Percentiles rank a stretch among this genome's conserved stretches.
Conservation (phyloP, 164 flowering plant species). For the Brasenia schreberi region DNA sequence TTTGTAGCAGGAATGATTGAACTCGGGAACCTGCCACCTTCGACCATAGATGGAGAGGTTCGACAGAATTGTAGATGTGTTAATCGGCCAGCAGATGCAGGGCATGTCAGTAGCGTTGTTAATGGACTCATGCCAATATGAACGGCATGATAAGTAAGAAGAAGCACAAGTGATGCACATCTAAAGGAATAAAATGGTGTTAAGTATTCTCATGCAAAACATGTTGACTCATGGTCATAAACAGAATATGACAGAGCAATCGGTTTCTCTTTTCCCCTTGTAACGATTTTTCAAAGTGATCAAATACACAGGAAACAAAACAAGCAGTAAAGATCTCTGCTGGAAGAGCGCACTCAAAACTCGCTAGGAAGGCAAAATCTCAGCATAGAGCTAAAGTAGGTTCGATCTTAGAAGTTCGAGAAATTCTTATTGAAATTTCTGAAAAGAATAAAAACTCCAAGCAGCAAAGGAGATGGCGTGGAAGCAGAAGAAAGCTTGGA, state of each 20-base stretch:
- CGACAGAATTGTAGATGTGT: conserved; percentile 64
- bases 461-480: conserved; percentile 40
- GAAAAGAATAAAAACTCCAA: conserved; percentile 7
- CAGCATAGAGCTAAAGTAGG: neutral
- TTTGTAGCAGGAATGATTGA: conserved; percentile 80
- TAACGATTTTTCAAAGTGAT: too few species aligned
- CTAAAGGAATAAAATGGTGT: too few species aligned
- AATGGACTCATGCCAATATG: too few species aligned
- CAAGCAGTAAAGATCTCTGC: neutral
- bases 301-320: neutral
- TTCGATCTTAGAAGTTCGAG: neutral
- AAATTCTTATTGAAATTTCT: conserved; percentile 2
- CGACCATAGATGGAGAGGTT: conserved; percentile 50
- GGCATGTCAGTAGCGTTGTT: too few species aligned
- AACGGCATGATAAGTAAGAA: too few species aligned
- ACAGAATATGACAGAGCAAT: too few species aligned
- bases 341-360: neutral
- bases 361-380: neutral
- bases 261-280: too few species aligned
- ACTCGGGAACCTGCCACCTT: conserved; percentile 56
- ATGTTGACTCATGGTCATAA: too few species aligned
- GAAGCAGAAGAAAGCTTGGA: conserved; percentile 49
- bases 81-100: conserved; percentile 15
- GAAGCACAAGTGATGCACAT: too few species aligned
- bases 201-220: too few species aligned